Base-by-base conservation (phyloP, 768 basidiomycete genomes). In the Hirschioporus abietinus region DNA sequence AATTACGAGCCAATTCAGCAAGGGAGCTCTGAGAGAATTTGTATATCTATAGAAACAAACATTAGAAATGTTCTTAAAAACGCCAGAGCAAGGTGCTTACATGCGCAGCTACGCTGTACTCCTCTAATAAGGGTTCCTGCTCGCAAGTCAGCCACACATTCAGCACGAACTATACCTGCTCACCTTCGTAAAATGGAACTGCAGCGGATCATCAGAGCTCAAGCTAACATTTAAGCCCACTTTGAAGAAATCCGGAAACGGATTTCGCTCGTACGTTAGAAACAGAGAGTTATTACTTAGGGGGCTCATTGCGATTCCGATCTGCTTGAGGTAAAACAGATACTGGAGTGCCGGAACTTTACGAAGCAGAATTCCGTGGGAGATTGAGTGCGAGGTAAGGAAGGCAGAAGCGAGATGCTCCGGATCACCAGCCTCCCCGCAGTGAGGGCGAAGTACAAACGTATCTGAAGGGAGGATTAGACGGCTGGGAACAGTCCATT, bases 111-210 rank as follows among this genome's bases (percentile, higher is more conserved):
- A 99, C 96, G 61, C 93, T 96, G 74, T 99, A 99, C 74, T 99
- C 97, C 73, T 99, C 97, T 66, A 98, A 78, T 17, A 98, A 77
- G 7, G 95, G 95, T 80, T 98, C 95, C 93, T 96, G 71, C 5
- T 64, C 0, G 4, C 10, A 17, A 60, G 25, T 25, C 9, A 27
- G 23, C 12, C 0, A 30, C 1, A 57, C 15, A 58, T 15, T 24
- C 61, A 65, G 15, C 35, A 25, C 27, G 7, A 42, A 36, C 27
- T 26, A 10, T 34, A 34, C 15, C 3, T 34, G 67, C 83, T 35
- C 63, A 90, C 95, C 83, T 97, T 97, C 34, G 97, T 99, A 78
- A 99, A 97, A 79, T 99, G 96, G 80, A 99, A 97, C 78, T 99
- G 96, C 52, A 96, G 79, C 4, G 93, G 95, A 74, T 95, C 94